A percentile compares a stretch with the other conserved stretches of the same genome.
Conservation (phyloP, 352 stramenopile species). For the Globisporangium acanthophoron region DNA sequence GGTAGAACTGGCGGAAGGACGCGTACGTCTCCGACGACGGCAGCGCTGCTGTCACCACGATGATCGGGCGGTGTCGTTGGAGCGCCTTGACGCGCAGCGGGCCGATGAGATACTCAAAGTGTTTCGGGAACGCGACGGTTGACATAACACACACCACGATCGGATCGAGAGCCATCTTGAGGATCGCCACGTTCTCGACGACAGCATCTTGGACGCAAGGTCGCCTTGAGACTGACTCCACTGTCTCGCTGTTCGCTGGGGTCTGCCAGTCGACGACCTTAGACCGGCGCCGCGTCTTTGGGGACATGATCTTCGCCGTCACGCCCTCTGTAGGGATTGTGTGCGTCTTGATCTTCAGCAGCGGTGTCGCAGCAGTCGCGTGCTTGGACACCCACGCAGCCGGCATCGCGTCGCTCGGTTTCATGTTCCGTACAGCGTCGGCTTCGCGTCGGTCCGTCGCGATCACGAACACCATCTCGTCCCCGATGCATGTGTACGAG, state of each 20-base stretch:
- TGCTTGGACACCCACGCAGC: conserved; percentile 21
- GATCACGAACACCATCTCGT: conserved; percentile 72
- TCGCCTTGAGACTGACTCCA: conserved; percentile 6
- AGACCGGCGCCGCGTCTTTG: conserved; percentile 16
- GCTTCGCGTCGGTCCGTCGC: conserved; percentile 53
- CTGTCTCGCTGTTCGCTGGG: conserved; percentile 4
- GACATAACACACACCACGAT: conserved; percentile 75
- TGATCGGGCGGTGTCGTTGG: conserved; percentile 61
- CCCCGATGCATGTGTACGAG: conserved; percentile 62
- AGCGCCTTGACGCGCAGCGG: conserved; percentile 65
- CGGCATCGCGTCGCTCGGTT: conserved; percentile 8
- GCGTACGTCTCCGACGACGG: conserved; percentile 58
- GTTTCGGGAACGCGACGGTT: conserved; percentile 47
- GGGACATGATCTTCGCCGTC: background rate
- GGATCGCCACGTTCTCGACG: conserved; percentile 41
- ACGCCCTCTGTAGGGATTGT: conserved; percentile 1
- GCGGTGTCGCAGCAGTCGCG: conserved; percentile 1
- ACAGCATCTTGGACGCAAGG: conserved; percentile 36
- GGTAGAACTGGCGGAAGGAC: conserved; percentile 58
- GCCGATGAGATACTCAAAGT: conserved; percentile 75
- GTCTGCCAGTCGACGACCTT: conserved; percentile 31
- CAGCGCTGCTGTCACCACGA: conserved; percentile 56
- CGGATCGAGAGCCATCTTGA: conserved; percentile 43
- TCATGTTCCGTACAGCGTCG: conserved; percentile 32
- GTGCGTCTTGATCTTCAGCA: conserved; percentile 10